Percentiles rank a stretch among this genome's conserved stretches.
These are phyloP conservation scores for Priceomyces carsonii DNA, from an alignment of 805 yeast genomes.

Conservation along the genomic window DNA sequence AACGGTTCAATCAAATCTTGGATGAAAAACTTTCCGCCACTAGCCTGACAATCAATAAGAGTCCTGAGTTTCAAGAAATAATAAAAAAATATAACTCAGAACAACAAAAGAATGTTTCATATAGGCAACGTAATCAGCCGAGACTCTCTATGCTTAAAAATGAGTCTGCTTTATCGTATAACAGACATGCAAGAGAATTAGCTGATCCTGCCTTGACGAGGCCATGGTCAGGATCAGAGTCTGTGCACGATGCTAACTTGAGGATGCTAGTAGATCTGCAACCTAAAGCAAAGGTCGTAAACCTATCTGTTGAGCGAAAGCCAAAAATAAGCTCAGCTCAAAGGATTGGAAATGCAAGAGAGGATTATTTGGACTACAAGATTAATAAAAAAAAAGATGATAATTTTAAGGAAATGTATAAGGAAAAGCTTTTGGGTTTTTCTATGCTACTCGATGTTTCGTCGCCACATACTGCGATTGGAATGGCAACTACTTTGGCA, in stretches of 20 bases:
- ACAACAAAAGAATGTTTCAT: slow-evolving; percentile 4
- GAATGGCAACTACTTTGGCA: slow-evolving; percentile 65
- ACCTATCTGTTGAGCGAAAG: background rate
- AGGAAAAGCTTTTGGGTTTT: slow-evolving; percentile 64
- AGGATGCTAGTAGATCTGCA: slow-evolving; percentile 34
- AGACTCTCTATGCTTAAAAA: slow-evolving; percentile 27
- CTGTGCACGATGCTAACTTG: slow-evolving; percentile 23
- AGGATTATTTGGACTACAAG: slow-evolving; percentile 63
- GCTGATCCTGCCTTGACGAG: slow-evolving; percentile 15
- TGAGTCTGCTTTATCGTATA: slow-evolving; percentile 26
- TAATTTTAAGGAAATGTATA: slow-evolving; percentile 59
- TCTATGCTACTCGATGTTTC: slow-evolving; percentile 44
- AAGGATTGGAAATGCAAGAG: slow-evolving; percentile 62
- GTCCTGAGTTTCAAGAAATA: slow-evolving; percentile 17
- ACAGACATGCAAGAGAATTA: slow-evolving; percentile 30
- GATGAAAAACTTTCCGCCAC: slow-evolving; percentile 24
- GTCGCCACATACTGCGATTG: slow-evolving; percentile 45
- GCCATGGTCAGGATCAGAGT: slow-evolving; percentile 37
- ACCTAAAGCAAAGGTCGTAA: slow-evolving; percentile 18
- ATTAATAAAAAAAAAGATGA: slow-evolving; percentile 44
- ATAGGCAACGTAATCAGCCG: slow-evolving; percentile 14
- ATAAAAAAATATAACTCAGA: slow-evolving; percentile 16
- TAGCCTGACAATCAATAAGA: slow-evolving; percentile 15
- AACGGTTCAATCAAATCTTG: slow-evolving; percentile 34
- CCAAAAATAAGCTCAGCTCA: slow-evolving; percentile 21